These are phyloP conservation scores for Leptosphaerulina australis DNA, from an alignment of 2,329 filamentous ascomycete genomes.

Conservation along the genomic window DNA sequence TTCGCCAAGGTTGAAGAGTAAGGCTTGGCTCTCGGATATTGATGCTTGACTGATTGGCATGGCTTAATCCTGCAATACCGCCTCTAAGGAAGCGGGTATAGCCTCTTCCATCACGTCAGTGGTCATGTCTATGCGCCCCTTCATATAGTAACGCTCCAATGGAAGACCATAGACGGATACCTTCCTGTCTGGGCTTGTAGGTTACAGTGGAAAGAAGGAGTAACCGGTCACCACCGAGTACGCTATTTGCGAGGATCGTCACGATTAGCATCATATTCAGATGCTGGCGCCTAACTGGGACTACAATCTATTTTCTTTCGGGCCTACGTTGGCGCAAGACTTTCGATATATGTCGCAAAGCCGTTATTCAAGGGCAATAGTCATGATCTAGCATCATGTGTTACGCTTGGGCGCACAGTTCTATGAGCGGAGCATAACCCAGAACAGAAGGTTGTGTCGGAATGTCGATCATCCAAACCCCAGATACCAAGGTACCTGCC, in stretches of 20 bases:
- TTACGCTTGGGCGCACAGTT: constrained; percentile 5
- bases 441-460: constrained; percentile 37
- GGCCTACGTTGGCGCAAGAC: constrained; percentile 20
- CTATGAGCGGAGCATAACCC: constrained; percentile 26
- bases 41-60: constrained; percentile 33
- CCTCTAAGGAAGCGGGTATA: neutral
- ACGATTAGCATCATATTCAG: constrained; percentile 3
- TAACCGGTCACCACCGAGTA: constrained; percentile 5
- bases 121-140: constrained; percentile 11
- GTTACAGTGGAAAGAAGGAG: constrained; percentile 9
- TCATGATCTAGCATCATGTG: constrained; percentile 15
- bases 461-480: constrained; percentile 22
- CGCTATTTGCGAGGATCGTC: constrained; percentile 14
- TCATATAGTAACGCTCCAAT: constrained; percentile 13
- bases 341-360: constrained; percentile 13
- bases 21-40: constrained; percentile 30
- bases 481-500: constrained; percentile 36
- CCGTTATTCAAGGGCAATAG: constrained; percentile 4
- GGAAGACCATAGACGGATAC: constrained; percentile 7
- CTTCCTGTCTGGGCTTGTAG: constrained; percentile 10
- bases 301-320: constrained; percentile 4
- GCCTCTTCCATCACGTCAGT: constrained; percentile 11
- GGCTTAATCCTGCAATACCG: constrained; percentile 24
- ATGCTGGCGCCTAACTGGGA: constrained; percentile 8
- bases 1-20: constrained; percentile 33